Conservation (phyloP, 768 basidiomycete species). For the Pleurotus sapidus region DNA sequence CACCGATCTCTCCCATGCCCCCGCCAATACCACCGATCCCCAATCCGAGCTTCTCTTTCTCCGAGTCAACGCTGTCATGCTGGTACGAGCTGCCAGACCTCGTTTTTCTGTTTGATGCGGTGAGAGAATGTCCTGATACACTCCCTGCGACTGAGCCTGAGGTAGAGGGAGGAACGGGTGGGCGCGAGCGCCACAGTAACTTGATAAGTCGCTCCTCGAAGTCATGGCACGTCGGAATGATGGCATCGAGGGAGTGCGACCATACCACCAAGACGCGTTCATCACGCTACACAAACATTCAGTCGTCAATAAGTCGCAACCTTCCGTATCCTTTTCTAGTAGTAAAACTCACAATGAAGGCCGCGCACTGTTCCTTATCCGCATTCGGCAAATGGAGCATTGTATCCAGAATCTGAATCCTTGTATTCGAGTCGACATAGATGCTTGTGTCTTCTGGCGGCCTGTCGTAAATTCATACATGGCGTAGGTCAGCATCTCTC, state of each 20-base stretch:
- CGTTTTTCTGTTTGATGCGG: constrained; percentile 16
- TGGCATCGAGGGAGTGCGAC: constrained; percentile 76
- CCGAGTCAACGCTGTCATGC: background rate
- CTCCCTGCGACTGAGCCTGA: constrained; percentile 17
- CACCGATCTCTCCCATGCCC: background rate
- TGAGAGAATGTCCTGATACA: constrained; percentile 25
- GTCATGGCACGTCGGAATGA: constrained; percentile 71
- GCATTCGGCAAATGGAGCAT: constrained; percentile 75
- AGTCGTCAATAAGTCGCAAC: background rate
- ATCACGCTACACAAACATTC: constrained; percentile 50
- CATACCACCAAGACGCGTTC: constrained; percentile 84
- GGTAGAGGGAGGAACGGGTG: constrained; percentile 27
- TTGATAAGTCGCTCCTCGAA: constrained; percentile 79
- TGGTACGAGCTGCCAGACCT: constrained; percentile 24
- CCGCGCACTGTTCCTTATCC: constrained; percentile 85
- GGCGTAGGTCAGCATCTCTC: background rate
- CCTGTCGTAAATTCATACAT: constrained; percentile 35
- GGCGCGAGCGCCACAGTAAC: constrained; percentile 67
- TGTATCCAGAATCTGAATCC: constrained; percentile 82
- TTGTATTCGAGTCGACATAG: constrained; percentile 77
- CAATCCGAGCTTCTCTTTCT: constrained; percentile 1
- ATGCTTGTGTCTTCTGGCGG: constrained; percentile 55
- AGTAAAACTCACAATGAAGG: constrained; percentile 68
- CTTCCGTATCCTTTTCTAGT: background rate
- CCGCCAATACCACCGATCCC: background rate